Evolutionary conservation across 2,329 filamentous ascomycete species (phyloP).

Genomic region (Juglanconis juglandina): DNA sequence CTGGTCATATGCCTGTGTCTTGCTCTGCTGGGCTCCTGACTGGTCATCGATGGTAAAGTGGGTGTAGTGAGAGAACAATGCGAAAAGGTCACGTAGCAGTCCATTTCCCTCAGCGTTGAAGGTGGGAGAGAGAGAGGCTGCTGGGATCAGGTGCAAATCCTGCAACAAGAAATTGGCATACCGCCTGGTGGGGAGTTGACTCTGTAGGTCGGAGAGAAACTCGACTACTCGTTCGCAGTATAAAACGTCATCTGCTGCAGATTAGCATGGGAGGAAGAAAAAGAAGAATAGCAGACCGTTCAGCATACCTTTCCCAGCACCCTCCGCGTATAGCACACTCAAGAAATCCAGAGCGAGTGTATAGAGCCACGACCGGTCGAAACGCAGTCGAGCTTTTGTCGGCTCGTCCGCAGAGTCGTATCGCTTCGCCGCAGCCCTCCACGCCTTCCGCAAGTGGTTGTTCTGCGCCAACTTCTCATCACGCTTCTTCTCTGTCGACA

Average conservation of each 20-base stretch:
- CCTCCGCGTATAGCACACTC: conserved; percentile 62
- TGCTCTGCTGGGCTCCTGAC: conserved; percentile 71
- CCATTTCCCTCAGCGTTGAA: conserved; percentile 72
- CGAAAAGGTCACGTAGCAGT: conserved; percentile 75
- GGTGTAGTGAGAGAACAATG: conserved; percentile 81
- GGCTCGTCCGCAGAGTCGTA: conserved; percentile 82
- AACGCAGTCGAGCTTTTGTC: conserved; percentile 74
- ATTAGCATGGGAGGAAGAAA: conserved; percentile 21
- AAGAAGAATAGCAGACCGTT: conserved; percentile 1
- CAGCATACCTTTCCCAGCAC: conserved; percentile 42
- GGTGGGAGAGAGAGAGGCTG: conserved; percentile 73
- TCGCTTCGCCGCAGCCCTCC: conserved; percentile 81
- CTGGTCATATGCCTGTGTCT: conserved; percentile 70
- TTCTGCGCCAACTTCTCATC: conserved; percentile 70
- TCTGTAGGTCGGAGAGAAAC: conserved; percentile 84
- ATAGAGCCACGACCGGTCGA: conserved; percentile 93
- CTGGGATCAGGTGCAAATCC: conserved; percentile 78
- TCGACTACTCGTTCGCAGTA: conserved; percentile 96
- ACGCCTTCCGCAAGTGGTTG: conserved; percentile 78
- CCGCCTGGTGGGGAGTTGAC: conserved; percentile 86
- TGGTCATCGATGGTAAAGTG: conserved; percentile 90
- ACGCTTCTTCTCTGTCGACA: conserved; percentile 72
- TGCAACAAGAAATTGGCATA: conserved; percentile 87
- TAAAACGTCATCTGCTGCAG: conserved; percentile 56
- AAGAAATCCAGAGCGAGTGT: conserved; percentile 81